Base-by-base conservation (phyloP, 148 eudicot genomes). In the Amaranthus cruentus region DNA sequence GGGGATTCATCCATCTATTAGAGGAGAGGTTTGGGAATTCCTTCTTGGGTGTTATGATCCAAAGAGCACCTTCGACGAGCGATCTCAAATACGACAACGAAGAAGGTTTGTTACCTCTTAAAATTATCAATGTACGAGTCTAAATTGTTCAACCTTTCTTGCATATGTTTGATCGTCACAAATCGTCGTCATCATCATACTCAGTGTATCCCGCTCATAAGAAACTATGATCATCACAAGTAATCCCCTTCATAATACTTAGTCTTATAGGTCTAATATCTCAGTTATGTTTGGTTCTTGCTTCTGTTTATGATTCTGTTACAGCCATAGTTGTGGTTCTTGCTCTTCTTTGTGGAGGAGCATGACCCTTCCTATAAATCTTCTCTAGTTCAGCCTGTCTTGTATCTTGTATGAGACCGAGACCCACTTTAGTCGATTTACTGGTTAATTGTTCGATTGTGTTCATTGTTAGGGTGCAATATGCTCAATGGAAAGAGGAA, bases 11-110 rank as follows among this genome's bases (percentile, higher is more conserved):
- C 99, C 99, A n/a, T 81, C 88, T 74, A 92, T 95, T 73, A 87
- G 99, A 81, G 97, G 97, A 71, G 99, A 91, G 85, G 99, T 95
- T 64, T 94, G 98, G 98, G 98, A 94, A 78, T 94, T 91, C 78
- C 86, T 94, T 75, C 92, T 94, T 78, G 98, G 97, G 58, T 88
- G 98, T 84, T 94, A 80, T 88, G 97, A 94, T 78, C 93, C 98
- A 66, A 81, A 70, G 72, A 95, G 96, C 84, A 87, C 99, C 78
- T 92, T 73, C 76, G 97, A 91, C 3, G 99, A 95, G 78, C 87
- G 99, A 78, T 77, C 81, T 67, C 81, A 92, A 79, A 80, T 87
- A 81, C 89, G 94, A 56, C 78, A 90, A 57, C 81, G 74, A 42
- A 85, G 96, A 80, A 95, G 99, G 99, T 92, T 88, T 73, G 6